Percentiles rank a stretch among this genome's conserved stretches.
phyloP scores from a whole-genome alignment of 805 yeast genomes.

The Spathaspora arborariae region DNA sequence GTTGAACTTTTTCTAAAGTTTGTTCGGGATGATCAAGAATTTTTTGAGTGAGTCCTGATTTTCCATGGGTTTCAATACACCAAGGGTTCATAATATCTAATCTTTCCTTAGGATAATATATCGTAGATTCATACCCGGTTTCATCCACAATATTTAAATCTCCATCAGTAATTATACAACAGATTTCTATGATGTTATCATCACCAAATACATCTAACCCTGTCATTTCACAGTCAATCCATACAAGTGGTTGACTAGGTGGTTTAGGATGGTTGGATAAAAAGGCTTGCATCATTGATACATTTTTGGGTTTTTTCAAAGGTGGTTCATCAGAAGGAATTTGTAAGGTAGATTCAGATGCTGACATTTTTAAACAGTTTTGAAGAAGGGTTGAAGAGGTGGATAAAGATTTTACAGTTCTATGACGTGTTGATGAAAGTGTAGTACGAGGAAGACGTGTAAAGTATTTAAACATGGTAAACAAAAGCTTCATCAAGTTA shows the following conservation, averaged over 20 bases:
- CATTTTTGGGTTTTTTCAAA: not conserved
- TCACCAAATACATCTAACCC: conserved; percentile 71
- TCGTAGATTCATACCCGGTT: conserved; percentile 74
- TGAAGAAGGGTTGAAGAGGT: not conserved
- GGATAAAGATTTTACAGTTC: not conserved
- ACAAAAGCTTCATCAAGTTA: not conserved
- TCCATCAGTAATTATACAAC: conserved; percentile 87
- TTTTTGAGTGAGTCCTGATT: conserved; percentile 69
- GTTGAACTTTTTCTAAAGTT: conserved; percentile 58
- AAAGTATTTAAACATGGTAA: not conserved
- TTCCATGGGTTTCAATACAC: conserved; percentile 81
- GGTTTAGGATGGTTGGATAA: not conserved
- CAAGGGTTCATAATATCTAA: conserved; percentile 81
- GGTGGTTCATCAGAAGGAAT: not conserved
- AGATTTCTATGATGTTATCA: conserved; percentile 86
- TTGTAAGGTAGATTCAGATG: too few relatives aligned
- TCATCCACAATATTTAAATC: conserved; percentile 66
- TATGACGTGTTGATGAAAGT: not conserved
- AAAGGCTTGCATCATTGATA: not conserved
- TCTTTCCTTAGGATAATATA: conserved; percentile 58
- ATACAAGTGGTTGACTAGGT: conserved; percentile 53
- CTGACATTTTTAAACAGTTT: not conserved
- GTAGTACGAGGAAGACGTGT: not conserved
- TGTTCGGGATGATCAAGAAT: conserved; percentile 53
- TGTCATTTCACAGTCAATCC: conserved; percentile 99